A percentile compares a stretch with the other conserved stretches of the same genome.
Conservation (phyloP, 345 rosid species). For the Balakata baccata region DNA sequence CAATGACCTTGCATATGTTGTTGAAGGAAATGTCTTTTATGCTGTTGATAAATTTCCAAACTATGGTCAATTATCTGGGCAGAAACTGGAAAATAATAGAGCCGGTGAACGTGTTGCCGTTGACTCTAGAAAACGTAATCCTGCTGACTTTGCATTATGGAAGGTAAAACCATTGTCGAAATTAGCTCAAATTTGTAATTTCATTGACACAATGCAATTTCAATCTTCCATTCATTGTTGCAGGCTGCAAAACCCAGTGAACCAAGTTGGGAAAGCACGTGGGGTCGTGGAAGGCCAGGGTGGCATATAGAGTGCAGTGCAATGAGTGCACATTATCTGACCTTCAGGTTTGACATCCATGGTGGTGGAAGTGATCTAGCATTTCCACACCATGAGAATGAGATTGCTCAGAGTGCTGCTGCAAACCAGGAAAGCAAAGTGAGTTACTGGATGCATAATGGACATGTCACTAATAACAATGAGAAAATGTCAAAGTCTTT, state of each 20-base stretch:
- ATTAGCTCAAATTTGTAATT: neutral
- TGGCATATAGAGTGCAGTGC: conserved; percentile 99
- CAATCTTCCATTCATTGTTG: conserved; percentile 19
- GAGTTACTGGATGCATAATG: conserved; percentile 89
- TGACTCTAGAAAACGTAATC: conserved; percentile 76
- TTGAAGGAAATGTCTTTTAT: conserved; percentile 80
- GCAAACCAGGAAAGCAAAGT: conserved; percentile 57
- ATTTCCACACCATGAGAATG: conserved; percentile 88
- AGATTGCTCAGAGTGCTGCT: conserved; percentile 80
- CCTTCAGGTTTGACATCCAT: conserved; percentile 71
- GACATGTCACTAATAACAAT: conserved; percentile 75
- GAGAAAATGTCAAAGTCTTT: conserved; percentile 84
- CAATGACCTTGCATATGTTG: conserved; percentile 65
- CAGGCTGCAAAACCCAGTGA: conserved; percentile 92
- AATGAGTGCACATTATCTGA: conserved; percentile 77
- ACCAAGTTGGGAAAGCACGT: conserved; percentile 81
- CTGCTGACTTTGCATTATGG: conserved; percentile 92
- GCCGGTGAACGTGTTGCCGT: conserved; percentile 87
- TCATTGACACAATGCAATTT: neutral
- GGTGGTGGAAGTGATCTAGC: conserved; percentile 81
- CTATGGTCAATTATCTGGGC: conserved; percentile 75
- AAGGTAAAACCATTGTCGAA: conserved; percentile 46
- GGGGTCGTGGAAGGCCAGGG: conserved; percentile 96
- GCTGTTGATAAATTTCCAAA: conserved; percentile 67
- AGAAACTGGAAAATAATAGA: conserved; percentile 62